These are phyloP conservation scores for Xylaria sp. DNA, from an alignment of 2,329 filamentous ascomycete species.

Conservation along the genomic window DNA sequence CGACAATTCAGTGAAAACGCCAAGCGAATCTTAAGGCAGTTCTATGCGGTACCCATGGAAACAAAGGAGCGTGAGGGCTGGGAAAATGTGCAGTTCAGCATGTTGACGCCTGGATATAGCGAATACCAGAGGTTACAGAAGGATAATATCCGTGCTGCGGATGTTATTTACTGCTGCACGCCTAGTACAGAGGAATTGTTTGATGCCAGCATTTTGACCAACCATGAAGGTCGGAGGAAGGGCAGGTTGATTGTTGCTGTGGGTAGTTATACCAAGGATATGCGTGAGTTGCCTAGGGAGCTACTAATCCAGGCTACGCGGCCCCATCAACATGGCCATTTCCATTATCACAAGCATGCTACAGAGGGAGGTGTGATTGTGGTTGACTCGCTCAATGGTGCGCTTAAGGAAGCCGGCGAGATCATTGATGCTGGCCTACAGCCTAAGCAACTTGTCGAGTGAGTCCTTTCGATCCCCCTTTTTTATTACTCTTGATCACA, in stretches of 20 bases:
- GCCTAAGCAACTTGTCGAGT: constrained; percentile 83
- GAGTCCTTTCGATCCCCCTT: constrained; percentile 47
- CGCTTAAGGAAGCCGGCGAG: constrained; percentile 86
- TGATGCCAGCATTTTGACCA: constrained; percentile 76
- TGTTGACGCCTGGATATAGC: constrained; percentile 75
- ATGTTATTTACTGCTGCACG: constrained; percentile 91
- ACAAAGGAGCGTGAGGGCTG: constrained; percentile 70
- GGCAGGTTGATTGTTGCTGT: constrained; percentile 78
- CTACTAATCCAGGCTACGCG: constrained; percentile 72
- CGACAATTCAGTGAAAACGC: constrained; percentile 72
- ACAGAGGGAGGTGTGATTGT: constrained; percentile 73
- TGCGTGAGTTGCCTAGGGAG: constrained; percentile 85
- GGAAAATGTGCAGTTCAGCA: constrained; percentile 72
- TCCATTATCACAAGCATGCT: constrained; percentile 75
- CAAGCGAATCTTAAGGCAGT: constrained; percentile 60
- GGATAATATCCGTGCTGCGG: constrained; percentile 68
- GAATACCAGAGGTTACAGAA: constrained; percentile 59
- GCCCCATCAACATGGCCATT: constrained; percentile 58
- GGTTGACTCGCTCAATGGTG: constrained; percentile 82
- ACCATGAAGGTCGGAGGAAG: constrained; percentile 74
- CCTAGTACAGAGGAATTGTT: constrained; percentile 81
- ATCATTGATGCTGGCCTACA: constrained; percentile 80
- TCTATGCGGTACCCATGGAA: constrained; percentile 56
- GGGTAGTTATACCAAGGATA: constrained; percentile 75
- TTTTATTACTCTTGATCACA: background rate